Base-by-base conservation (phyloP, 352 stramenopile species). In the Phytophthora podocarpi region DNA sequence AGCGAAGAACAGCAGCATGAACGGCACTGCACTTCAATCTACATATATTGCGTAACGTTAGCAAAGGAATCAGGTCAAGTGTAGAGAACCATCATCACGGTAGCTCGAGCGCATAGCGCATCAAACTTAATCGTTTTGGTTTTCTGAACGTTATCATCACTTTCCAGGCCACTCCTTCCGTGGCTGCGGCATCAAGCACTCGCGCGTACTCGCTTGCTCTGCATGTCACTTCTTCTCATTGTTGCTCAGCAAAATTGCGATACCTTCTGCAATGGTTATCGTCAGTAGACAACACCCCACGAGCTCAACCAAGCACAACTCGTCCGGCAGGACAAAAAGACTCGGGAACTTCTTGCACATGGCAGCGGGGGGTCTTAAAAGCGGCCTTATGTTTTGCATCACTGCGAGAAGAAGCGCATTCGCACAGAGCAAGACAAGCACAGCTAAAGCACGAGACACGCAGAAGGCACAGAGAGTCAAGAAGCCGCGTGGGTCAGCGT, bases 211-310 rank as follows among this genome's bases (percentile, higher is more conserved):
- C 2, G 12, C 31, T 45, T 26, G 5, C 18, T 16, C 3, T 51
- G 36, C n/a, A 52, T 26, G 35, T 28, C 5, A 24, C 24, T 58
- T 70, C 59, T 69, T 59, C 47, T 42, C 37, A 23, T 63, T 59
- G 2, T 54, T 56, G 62, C 70, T 78, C 70, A 78, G 70, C 70
- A 64, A 56, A 49, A 67, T 64, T 78, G 66, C 65, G 66, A 78
- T 75, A 78, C 70, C 70, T 78, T 78, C 70, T 78, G 66, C 70
- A 78, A 70, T 73, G 37, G 59, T 64, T 75, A 60, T 78, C 66
- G 48, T 67, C 70, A 78, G 64, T 27, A 64, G 59, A 69, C 65
- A 48, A 11, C 61, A 53, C 27, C 59, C 35, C 36, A 49, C 57
- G 62, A 71, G 61, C 55, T 78, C 66, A 70, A 73, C 63, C 58